Percentiles rank a stretch among this genome's conserved stretches.
Evolutionary conservation across 2,329 filamentous ascomycete species (phyloP).

Genomic region (Apiospora arundinis): DNA sequence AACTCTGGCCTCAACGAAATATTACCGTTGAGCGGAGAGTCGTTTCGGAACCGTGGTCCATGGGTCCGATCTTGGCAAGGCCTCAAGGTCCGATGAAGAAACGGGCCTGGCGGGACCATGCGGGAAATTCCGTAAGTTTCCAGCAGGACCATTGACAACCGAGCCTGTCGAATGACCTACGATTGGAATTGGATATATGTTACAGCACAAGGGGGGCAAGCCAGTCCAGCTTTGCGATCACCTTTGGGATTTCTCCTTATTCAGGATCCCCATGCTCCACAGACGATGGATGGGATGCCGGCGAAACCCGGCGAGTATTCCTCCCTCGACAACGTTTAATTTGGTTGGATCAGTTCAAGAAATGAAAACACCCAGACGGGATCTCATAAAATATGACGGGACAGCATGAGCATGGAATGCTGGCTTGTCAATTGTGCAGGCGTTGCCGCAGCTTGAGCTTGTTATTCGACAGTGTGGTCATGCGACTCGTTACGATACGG

Average conservation of each 20-base stretch:
- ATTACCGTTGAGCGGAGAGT: neutral
- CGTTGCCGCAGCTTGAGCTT: neutral
- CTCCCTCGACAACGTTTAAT: neutral
- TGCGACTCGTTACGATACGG: neutral
- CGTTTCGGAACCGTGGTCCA: neutral
- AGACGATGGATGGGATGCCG: neutral
- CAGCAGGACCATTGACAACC: neutral
- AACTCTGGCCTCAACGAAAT: neutral
- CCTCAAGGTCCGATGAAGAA: neutral
- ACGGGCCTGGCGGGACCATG: neutral
- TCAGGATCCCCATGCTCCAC: neutral
- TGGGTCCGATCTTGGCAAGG: neutral
- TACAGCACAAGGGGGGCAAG: neutral
- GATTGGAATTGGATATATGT: neutral
- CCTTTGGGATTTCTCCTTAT: neutral
- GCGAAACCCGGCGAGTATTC: neutral
- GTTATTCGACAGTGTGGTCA: neutral
- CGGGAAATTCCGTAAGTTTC: neutral
- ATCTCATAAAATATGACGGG: neutral
- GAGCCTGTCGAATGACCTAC: neutral
- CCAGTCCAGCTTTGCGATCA: neutral
- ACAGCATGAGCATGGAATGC: neutral
- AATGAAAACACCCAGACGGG: neutral
- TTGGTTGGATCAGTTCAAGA: neutral
- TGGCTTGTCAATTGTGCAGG: neutral